Conservation (phyloP, 495 filamentous ascomycete species). For the Evansstolkia leycettana region DNA sequence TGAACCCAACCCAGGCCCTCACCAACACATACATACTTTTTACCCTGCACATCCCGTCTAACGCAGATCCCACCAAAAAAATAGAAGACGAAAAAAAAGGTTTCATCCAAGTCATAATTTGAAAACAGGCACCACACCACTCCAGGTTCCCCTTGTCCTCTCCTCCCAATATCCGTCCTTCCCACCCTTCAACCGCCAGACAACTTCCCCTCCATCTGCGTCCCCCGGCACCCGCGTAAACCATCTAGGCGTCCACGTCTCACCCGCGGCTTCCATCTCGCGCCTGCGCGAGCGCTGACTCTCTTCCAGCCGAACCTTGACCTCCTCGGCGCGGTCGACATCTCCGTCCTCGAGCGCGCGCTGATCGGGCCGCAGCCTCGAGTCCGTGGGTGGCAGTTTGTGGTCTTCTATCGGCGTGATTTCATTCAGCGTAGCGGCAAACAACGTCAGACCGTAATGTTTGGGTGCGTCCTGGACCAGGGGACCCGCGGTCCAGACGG, state of each 20-base stretch:
- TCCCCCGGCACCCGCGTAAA: constrained; percentile 53
- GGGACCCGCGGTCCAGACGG: constrained; percentile 66
- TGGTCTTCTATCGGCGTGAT: constrained; percentile 66
- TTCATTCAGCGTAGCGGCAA: constrained; percentile 81
- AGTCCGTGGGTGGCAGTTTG: constrained; percentile 67
- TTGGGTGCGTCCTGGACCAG: constrained; percentile 64
- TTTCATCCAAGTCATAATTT: constrained; percentile 10
- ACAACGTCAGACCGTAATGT: constrained; percentile 76
- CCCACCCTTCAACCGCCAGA: constrained; percentile 70
- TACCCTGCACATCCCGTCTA: too few species aligned
- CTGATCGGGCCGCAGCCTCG: constrained; percentile 80
- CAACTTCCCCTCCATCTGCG: constrained; percentile 46
- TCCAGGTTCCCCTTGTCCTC: constrained; percentile 56
- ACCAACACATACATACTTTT: too few species aligned
- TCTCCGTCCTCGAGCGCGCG: constrained; percentile 72
- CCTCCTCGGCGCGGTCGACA: constrained; percentile 69
- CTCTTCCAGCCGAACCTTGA: constrained; percentile 79
- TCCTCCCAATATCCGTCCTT: constrained; percentile 91
- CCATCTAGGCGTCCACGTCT: constrained; percentile 65
- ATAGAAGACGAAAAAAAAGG: too few species aligned
- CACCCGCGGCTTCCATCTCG: constrained; percentile 60
- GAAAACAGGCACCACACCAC: constrained; percentile 62
- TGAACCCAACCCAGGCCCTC: too few species aligned
- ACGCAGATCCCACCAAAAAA: too few species aligned
- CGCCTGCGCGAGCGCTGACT: constrained; percentile 64